Conservation (phyloP, 495 filamentous ascomycete genomes). For the Talaromyces ruber region DNA sequence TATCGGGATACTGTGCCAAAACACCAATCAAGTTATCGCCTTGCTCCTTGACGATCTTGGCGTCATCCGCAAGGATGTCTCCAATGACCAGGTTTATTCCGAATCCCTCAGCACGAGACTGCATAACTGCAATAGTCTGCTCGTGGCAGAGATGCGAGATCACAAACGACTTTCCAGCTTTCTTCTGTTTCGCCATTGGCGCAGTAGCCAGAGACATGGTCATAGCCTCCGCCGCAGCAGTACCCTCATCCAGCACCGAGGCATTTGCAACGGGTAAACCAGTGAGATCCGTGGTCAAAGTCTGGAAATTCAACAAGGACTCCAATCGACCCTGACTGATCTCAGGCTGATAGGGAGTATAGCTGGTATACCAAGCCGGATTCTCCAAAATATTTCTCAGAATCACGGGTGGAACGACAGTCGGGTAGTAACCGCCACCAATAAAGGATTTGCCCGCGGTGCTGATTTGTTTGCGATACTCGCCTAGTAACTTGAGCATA, state of each 20-base stretch:
- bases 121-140: constrained; percentile 81
- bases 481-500: constrained; percentile 52
- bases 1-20: constrained; percentile 91
- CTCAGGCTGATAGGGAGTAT: constrained; percentile 97
- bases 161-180: constrained; percentile 69
- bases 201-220: constrained; percentile 80
- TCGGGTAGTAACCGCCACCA: constrained; percentile 82
- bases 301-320: constrained; percentile 95
- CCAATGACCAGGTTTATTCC: constrained; percentile 69
- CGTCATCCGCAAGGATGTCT: constrained; percentile 57
- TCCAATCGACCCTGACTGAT: constrained; percentile 94
- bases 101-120: constrained; percentile 87
- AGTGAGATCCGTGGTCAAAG: constrained; percentile 83
- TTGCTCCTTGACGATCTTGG: constrained; percentile 57
- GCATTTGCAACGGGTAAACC: constrained; percentile 88
- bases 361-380: constrained; percentile 97
- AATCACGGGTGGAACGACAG: constrained; percentile 83
- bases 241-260: constrained; percentile 87
- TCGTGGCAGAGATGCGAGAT: constrained; percentile 79
- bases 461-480: constrained; percentile 58
- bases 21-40: constrained; percentile 86
- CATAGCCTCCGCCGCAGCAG: constrained; percentile 96
- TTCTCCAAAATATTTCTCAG: constrained; percentile 90
- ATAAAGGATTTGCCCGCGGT: constrained; percentile 57
- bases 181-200: constrained; percentile 63